Conservation (phyloP, 2,329 filamentous ascomycete genomes). For the Aspergillus sp. region DNA sequence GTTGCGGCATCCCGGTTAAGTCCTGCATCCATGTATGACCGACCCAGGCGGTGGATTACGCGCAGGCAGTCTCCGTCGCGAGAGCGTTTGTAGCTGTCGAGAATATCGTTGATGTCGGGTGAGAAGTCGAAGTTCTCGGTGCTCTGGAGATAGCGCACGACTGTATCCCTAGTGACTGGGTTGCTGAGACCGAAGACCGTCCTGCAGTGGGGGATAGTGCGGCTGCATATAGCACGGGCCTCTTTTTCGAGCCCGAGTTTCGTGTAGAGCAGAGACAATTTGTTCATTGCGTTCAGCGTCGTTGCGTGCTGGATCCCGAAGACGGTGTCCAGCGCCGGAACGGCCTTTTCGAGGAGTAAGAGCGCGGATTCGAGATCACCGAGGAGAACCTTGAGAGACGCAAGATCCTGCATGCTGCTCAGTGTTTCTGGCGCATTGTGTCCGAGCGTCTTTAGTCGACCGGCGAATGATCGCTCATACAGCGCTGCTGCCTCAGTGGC, state of each 20-base stretch:
- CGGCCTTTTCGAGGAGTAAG: conserved; percentile 28
- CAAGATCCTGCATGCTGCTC: conserved; percentile 31
- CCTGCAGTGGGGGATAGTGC: conserved; percentile 27
- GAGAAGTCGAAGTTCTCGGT: conserved; percentile 32
- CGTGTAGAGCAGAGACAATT: conserved; percentile 29
- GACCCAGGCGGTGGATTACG: conserved; percentile 27
- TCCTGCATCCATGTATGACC: conserved; percentile 30
- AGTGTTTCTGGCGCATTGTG: conserved; percentile 32
- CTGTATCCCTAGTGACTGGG: conserved; percentile 24
- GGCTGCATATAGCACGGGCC: conserved; percentile 23
- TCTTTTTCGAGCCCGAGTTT: conserved; percentile 29
- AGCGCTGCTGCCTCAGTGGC: conserved; percentile 31
- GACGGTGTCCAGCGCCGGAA: conserved; percentile 30
- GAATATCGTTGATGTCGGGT: conserved; percentile 24
- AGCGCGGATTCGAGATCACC: conserved; percentile 30
- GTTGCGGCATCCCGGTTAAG: conserved; percentile 29
- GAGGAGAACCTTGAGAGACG: conserved; percentile 25
- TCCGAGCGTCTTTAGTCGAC: conserved; percentile 28
- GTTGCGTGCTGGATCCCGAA: conserved; percentile 29
- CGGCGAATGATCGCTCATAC: conserved; percentile 32
- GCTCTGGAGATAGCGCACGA: conserved; percentile 27
- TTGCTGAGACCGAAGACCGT: conserved; percentile 25
- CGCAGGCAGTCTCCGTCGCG: conserved; percentile 24
- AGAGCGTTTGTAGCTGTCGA: conserved; percentile 28
- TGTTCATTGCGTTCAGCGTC: conserved; percentile 31